Evolutionary conservation across 495 filamentous ascomycete genomes (phyloP).

Genomic region (Lasiosphaeria hispida): DNA sequence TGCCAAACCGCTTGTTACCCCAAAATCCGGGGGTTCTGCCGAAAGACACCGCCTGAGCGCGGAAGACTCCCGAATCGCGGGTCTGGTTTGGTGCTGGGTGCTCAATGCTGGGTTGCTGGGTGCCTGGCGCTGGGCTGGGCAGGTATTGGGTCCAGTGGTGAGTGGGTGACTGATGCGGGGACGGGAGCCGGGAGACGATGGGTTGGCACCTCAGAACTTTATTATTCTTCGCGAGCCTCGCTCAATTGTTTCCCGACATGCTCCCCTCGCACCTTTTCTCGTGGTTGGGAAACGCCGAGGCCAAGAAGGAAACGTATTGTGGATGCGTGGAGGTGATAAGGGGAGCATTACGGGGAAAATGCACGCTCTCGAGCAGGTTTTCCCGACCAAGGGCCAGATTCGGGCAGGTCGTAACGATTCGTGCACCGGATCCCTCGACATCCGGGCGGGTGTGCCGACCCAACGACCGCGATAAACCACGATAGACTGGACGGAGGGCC

Average conservation of each 20-base stretch:
- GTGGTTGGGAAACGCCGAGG: no score
- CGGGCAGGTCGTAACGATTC: slow-evolving; percentile 5
- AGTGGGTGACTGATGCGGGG: background rate
- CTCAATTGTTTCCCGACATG: no score
- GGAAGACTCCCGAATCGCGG: background rate
- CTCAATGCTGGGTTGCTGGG: no score
- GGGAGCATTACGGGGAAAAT: no score
- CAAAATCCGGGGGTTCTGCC: background rate
- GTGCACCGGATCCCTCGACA: slow-evolving; percentile 4
- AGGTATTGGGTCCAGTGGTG: background rate
- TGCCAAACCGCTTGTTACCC: background rate
- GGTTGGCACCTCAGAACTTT: background rate
- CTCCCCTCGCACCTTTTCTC: no score
- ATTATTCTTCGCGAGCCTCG: background rate
- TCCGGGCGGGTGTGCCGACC: background rate
- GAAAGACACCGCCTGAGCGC: background rate
- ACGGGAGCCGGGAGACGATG: background rate
- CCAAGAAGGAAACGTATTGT: no score
- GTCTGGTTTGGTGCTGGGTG: background rate
- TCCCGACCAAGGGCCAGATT: background rate
- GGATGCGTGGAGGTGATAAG: no score
- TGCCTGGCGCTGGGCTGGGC: no score
- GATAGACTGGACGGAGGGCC: background rate
- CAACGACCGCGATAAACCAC: background rate
- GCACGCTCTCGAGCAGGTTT: no score